Evolutionary conservation across 305 asterid genomes (phyloP).

Genomic region (Stenogyne calaminthoides): DNA sequence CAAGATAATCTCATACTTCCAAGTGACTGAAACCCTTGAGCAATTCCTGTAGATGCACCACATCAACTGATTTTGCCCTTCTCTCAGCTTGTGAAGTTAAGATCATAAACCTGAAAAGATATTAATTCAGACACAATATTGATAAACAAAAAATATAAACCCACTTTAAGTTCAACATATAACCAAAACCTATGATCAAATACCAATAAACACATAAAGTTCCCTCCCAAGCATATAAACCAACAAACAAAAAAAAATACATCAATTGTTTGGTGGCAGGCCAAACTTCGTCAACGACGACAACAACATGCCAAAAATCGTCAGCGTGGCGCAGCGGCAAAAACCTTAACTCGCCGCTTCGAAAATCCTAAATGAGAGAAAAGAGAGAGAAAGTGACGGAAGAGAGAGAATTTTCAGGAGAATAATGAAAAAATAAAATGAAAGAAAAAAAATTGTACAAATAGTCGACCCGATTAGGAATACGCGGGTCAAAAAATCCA

Average conservation of each 20-base stretch:
- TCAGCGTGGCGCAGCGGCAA: too few relatives aligned
- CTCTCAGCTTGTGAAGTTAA: conserved; percentile 90
- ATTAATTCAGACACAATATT: conserved; percentile 31
- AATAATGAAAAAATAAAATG: too few relatives aligned
- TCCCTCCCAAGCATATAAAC: not conserved
- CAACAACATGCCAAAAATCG: too few relatives aligned
- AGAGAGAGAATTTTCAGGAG: too few relatives aligned
- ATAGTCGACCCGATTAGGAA: too few relatives aligned
- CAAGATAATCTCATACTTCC: conserved; percentile 74
- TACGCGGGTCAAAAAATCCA: too few relatives aligned
- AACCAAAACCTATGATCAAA: conserved; percentile 20
- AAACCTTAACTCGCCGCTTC: too few relatives aligned
- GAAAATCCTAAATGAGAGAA: too few relatives aligned
- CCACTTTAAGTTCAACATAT: conserved; percentile 26
- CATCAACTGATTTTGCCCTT: conserved; percentile 79
- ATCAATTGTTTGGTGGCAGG: too few relatives aligned
- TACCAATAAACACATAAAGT: conserved; percentile 24
- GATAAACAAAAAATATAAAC: conserved; percentile 16
- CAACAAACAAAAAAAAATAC: conserved; percentile 15
- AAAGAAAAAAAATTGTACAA: too few relatives aligned
- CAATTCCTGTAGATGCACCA: conserved; percentile 81
- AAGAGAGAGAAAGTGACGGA: too few relatives aligned
- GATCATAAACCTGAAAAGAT: conserved; percentile 71
- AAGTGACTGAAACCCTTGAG: conserved; percentile 83
- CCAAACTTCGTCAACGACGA: too few relatives aligned